Evolutionary conservation across 177 flowering plant genomes (phyloP).

Genomic region (Telopea speciosissima): DNA sequence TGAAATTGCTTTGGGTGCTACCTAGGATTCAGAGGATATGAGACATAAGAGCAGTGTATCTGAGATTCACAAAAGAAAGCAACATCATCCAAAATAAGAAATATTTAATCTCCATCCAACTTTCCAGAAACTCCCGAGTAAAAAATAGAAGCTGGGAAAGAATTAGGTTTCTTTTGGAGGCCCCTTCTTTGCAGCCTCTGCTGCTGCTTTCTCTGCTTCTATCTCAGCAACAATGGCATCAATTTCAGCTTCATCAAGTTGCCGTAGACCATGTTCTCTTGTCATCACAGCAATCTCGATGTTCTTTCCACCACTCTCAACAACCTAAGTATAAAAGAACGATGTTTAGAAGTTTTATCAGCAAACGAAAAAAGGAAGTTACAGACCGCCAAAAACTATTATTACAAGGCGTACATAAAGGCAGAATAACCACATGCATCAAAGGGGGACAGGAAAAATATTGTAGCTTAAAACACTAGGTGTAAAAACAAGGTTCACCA

Average conservation of each 20-base stretch:
- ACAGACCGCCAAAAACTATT: neutral
- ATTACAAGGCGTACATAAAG: neutral
- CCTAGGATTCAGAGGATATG: no score
- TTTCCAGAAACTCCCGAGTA: neutral
- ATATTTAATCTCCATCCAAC: neutral
- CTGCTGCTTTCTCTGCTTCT: conserved; percentile 94
- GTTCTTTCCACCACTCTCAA: conserved; percentile 99
- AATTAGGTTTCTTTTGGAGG: conserved; percentile 59
- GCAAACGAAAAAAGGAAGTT: no score
- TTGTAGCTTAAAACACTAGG: neutral
- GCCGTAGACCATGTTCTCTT: conserved; percentile 64
- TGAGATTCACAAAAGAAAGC: neutral
- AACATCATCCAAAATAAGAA: neutral
- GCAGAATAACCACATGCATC: neutral
- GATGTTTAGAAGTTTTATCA: neutral
- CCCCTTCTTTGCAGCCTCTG: conserved; percentile 91
- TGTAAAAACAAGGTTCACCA: neutral
- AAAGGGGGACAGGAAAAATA: neutral
- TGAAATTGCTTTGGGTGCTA: no score
- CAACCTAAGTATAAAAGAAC: conserved; percentile 49
- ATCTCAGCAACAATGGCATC: conserved; percentile 91
- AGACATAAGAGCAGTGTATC: neutral
- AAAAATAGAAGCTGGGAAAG: neutral
- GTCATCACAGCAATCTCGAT: conserved; percentile 94
- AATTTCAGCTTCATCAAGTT: conserved; percentile 90